A percentile compares a stretch with the other conserved stretches of the same genome.
These are phyloP conservation scores for Exophiala lecanii-corni DNA, from an alignment of 2,329 filamentous ascomycete species.

Conservation along the genomic window DNA sequence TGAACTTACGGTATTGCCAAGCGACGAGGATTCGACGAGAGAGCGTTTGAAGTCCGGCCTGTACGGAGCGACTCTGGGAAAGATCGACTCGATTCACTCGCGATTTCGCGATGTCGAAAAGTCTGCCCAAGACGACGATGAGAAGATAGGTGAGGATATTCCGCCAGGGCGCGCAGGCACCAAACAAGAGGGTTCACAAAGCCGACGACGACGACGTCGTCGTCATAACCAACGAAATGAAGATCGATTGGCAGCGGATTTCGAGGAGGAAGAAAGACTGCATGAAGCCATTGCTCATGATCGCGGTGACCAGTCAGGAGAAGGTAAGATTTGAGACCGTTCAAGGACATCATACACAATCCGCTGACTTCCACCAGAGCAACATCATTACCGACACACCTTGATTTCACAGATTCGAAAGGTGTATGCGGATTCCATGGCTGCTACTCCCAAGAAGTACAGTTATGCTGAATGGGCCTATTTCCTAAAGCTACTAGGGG, in stretches of 20 bases:
- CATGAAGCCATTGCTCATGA: constrained; percentile 39
- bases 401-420: constrained; percentile 38
- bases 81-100: constrained; percentile 7
- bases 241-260: constrained; percentile 35
- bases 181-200: neutral
- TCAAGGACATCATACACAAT: too few relatives aligned
- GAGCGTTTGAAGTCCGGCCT: constrained; percentile 28
- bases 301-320: constrained; percentile 40
- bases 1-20: constrained; percentile 51
- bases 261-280: constrained; percentile 40
- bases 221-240: constrained; percentile 9
- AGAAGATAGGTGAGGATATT: neutral
- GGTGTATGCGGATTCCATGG: constrained; percentile 35
- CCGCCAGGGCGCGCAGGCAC: too few relatives aligned
- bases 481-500: constrained; percentile 45
- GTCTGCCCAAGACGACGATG: constrained; percentile 7
- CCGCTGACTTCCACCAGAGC: constrained; percentile 14
- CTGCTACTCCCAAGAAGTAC: constrained; percentile 33
- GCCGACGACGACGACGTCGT: neutral
- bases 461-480: constrained; percentile 45
- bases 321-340: constrained; percentile 32
- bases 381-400: constrained; percentile 44
- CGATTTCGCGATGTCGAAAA: constrained; percentile 9
- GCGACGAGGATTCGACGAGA: constrained; percentile 38
- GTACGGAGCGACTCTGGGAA: constrained; percentile 23